phyloP scores from a whole-genome alignment of 768 basidiomycete species.

The Tremella fuciformis region DNA sequence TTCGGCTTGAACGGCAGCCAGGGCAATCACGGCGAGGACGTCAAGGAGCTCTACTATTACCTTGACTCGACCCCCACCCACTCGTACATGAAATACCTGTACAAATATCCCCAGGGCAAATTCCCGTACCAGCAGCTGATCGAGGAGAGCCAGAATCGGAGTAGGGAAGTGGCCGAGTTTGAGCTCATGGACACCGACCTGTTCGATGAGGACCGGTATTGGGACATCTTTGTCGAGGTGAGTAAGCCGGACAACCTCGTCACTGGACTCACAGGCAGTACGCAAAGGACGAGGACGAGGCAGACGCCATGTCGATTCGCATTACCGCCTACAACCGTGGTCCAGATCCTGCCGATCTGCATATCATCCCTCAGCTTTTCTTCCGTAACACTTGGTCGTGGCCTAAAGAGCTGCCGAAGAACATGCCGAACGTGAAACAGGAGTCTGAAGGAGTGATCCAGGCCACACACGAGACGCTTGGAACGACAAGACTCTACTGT shows the following conservation, averaged over 20 bases:
- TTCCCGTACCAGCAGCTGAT: constrained; percentile 95
- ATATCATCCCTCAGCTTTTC: constrained; percentile 92
- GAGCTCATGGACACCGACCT: constrained; percentile 89
- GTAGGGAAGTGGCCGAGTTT: constrained; percentile 81
- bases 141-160: constrained; percentile 73
- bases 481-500: constrained; percentile 78
- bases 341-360: constrained; percentile 87
- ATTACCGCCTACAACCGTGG: constrained; percentile 97
- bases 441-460: constrained; percentile 52
- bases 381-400: constrained; percentile 99
- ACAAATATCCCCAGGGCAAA: constrained; percentile 92
- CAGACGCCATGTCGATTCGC: constrained; percentile 82
- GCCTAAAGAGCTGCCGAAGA: constrained; percentile 56
- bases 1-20: constrained; percentile 96
- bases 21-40: constrained; percentile 97
- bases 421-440: constrained; percentile 52
- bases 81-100: constrained; percentile 99
- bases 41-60: constrained; percentile 98
- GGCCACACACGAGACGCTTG: constrained; percentile 70
- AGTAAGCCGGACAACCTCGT: constrained; percentile 37
- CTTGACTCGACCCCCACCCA: constrained; percentile 98
- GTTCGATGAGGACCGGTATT: constrained; percentile 90
- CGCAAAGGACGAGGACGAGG: constrained; percentile 91
- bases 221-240: constrained; percentile 98
- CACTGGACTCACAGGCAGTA: constrained; percentile 61